Base-by-base conservation (phyloP, 192 early-diverging fungal genomes). In the Coemansia sp. region DNA sequence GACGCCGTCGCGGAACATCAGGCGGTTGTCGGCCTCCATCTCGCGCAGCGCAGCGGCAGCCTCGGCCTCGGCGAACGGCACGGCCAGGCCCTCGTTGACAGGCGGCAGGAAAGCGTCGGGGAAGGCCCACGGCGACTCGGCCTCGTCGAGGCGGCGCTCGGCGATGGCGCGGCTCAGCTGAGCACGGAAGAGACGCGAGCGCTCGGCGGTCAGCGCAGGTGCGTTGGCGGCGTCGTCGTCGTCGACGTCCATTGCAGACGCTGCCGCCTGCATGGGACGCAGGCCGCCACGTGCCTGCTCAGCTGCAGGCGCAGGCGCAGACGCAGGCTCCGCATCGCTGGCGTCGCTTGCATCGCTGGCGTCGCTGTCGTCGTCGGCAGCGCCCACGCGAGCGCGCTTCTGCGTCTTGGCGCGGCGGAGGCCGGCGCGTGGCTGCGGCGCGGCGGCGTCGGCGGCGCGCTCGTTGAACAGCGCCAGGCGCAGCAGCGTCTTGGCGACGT, bases 381-480 rank as follows among this genome's bases (percentile, higher is more conserved):
- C 53, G 37, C 52, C 59, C 47, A 66, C 80, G 46, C 81, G 82
- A 41, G 59, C 68, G 21, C 69, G 77, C 64, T 80, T 80, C 19
- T 53, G 59, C 59, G 69, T 61, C 59, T 54, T 54, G 67, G 50
- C 60, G 27, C 68, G 14, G 53, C 44, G 21, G 43, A 10, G 1
- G 30, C 25, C 19, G 43, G 52, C 67, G 72, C 54, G 58, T 23
- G 49, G 74, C 43, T 71, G 78, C 57, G 41, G 61, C 57, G 27
- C 27, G 7, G 27, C 27, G 50, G 74, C 43, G 71, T 80, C 57
- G 41, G 61, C 57, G 78, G 53, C 46, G 51, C 54, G 85, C 54
- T 96, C 92, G 72, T 95, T 93, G 77, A 93, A 96, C 64, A 98
- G 67, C 2, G 93, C 93, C 83, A 91, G 93, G 53, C 87, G 84